Evolutionary conservation across 1,284 basidiomycete species (phyloP), one percentile per base, ranked within the genome.

Genomic region (Cystobasidium sp.): DNA sequence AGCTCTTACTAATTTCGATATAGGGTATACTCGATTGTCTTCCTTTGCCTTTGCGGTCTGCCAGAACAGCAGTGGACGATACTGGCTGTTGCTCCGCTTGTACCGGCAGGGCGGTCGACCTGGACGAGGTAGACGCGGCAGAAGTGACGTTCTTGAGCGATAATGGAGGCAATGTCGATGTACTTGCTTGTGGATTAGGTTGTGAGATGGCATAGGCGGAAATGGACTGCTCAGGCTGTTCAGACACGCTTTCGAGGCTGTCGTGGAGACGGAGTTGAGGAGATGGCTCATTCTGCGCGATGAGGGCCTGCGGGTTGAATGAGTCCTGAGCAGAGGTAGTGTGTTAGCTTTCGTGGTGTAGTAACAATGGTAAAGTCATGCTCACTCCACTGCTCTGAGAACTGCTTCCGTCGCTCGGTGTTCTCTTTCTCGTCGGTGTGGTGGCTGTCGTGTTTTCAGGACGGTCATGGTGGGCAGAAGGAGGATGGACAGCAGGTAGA

Each of bases 321-420:
- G 56, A 59, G 56, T 59, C 56, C 31, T 41, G 56, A 31, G 31
- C 22, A 43, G 5, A 16, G 39, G 20, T 3, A 16, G 7, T 1
- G 1, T 7, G 44, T 63, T 14, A 63, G 61, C n/a, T 47, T 9
- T 44, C 52, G 20, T n/a, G 52, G 20, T 22, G 46, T 49, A 49
- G n/a, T 6, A n/a, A n/a, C 46, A 6, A 49, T 18, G 14, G 3
- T 31, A 18, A n/a, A 1, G 47, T 10, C 9, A 7, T 20, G 20
- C 61, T 49, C 61, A 51, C 47, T 47, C n/a, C 47, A 22, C 44
- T 63, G 61, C 44, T 63, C 43, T 24, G 44, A 20, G 61, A 63
- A 16, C 22, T 12, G 61, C 61, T 47, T 16, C 44, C 61, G 20
- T 62, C 59, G 41, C 61, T 63, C 56, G 37, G 56, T n/a, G 56